Evolutionary conservation across 192 early-diverging fungal species (phyloP), one percentile per base, ranked within the genome.

Genomic region (Coemansia sp.): DNA sequence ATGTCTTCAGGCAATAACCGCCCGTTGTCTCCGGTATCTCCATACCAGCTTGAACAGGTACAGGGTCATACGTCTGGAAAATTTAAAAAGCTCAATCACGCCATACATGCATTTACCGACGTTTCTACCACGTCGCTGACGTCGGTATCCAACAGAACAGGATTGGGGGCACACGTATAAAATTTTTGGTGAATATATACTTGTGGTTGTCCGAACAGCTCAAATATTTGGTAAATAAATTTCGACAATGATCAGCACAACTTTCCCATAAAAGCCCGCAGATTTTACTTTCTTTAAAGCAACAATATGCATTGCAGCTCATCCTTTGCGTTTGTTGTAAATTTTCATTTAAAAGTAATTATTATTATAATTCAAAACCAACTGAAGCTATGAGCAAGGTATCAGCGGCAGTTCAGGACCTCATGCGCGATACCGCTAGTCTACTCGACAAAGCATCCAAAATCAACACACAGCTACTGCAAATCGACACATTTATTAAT

Each of bases 21-120:
- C 3, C 77, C 77, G 22, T 65, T 80, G 50, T 80, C 77, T 10
- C 77, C 77, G 1, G 77, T 80, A 1, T 80, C 77, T 3, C 77
- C 77, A 16, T 80, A 80, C 27, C 77, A 80, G 26, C 57, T 80
- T 14, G 77, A 80, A 2, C 77, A 71, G 23, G 29, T 54, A 2
- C 77, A 80, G 50, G 69, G 68, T 0, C 66, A 69, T 20, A 35
- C 62, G 10, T 80, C 68, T 11, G 62, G 71, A 0, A 68, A 80
- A 27, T 74, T 80, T 37, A 79, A 79, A 23, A 56, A 60, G 7
- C 63, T 66, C 38, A 22, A 59, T 27, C 59, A 64, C n/a, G 14
- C n/a, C 60, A 51, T 58, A 26, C 37, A 41, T 20, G 20, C 32
- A 20, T 22, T 39, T 4, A n/a, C 57, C 5, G 41, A 16, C 10